Base-by-base conservation (phyloP, 495 filamentous ascomycete species). In the Penicillium psychrofluorescens region DNA sequence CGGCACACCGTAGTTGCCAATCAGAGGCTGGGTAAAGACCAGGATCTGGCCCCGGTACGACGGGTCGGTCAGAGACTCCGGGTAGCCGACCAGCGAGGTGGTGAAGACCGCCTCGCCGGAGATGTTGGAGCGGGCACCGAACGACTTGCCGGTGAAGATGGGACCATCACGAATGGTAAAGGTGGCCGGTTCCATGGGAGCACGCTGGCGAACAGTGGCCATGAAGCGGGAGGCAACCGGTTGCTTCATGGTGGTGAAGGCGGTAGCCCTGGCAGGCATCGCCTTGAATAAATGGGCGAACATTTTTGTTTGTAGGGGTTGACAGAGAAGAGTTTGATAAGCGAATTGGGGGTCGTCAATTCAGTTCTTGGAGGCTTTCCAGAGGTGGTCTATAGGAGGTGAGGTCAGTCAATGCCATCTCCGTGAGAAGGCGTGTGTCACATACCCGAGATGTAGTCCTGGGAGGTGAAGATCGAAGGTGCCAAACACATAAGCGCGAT, bases 11-110 rank as follows among this genome's bases (percentile, higher is more conserved):
- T 99, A 99, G 74, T 99, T 99, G 51, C 92, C 92, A 64, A 99
- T 95, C 50, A 99, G 71, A n/a, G 92, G 92, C 62, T 95, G 88
- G 43, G 92, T 99, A 76, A 99, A 95, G 57, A 97, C 91, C 55
- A 95, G 73, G 45, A 97, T 97, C 72, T 99, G 94, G 36, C 94
- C 94, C 53, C 94, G 90, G 76, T 99, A 99, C 29, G 92, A 97
- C 33, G 92, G 94, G 57, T 97, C 94, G 59, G 92, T 97, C 80
- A 99, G 81, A 36, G 91, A 95, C 71, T 98, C 94, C 48, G 92
- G 92, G 62, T 98, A 98, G 47, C 88, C 90, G 46, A 95, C 90
- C 45, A 90, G 75, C 27, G 86, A 91, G 42, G 88, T 95, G 49
- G 88, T 95, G 79, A 95, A 95, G 55, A 95, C 89, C 36, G 90